A percentile compares a stretch with the other conserved stretches of the same genome.
Conservation (phyloP, 805 yeast genomes). For the Kazachstania bromeliacearum region DNA sequence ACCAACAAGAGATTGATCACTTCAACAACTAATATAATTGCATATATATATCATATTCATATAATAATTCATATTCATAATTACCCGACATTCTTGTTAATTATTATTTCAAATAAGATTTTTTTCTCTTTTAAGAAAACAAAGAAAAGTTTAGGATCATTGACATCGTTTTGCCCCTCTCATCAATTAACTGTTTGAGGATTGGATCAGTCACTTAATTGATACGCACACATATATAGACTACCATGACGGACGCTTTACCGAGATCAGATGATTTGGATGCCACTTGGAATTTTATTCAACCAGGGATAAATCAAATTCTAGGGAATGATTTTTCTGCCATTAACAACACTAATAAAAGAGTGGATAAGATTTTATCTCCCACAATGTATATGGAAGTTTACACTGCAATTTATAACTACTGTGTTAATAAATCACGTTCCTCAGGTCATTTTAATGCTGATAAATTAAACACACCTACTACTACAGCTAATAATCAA, state of each 20-base stretch:
- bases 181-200: no score
- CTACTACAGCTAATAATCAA: constrained; percentile 18
- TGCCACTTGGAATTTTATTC: constrained; percentile 70
- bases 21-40: no score
- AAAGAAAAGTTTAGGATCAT: no score
- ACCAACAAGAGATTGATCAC: background rate
- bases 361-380: constrained; percentile 55
- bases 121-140: no score
- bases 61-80: no score
- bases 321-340: constrained; percentile 45
- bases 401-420: constrained; percentile 87
- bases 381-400: constrained; percentile 77
- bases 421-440: constrained; percentile 74
- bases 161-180: no score
- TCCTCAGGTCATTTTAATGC: constrained; percentile 33
- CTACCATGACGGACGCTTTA: constrained; percentile 26
- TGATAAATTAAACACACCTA: constrained; percentile 29
- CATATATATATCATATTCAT: no score
- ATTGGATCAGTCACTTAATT: no score
- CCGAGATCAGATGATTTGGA: constrained; percentile 54
- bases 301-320: constrained; percentile 64
- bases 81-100: no score
- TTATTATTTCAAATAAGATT: no score
- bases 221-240: constrained; percentile 1
- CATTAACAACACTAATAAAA: constrained; percentile 12